Base-by-base conservation (phyloP, 495 filamentous ascomycete genomes). In the Parachaetomium inaequale region DNA sequence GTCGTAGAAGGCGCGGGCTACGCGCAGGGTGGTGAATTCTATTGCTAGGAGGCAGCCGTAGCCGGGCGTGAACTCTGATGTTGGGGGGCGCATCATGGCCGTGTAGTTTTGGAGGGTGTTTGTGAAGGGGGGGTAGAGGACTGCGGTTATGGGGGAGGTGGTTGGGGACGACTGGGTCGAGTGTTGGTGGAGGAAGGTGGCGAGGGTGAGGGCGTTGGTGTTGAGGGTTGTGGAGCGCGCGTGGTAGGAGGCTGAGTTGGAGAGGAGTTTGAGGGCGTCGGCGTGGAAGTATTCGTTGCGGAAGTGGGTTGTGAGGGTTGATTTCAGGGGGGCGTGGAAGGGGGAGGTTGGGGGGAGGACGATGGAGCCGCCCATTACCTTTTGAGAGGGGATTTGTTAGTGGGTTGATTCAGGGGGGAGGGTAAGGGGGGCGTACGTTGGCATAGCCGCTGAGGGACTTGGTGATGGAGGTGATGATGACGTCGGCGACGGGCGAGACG, bases 361-460 rank as follows among this genome's bases (percentile, higher is more conserved):
- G 17, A 76, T 55, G 53, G 73, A 74, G 53, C 76, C 82, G 54
- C 69, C 81, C 74, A 83, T 82, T 38, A 82, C 65, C 69, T 71
- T 17, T 34, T 47, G 1, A 17, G 10, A 47, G 21, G 17, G 14
- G 46, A 32, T 10, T 43, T 7, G 17, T 23, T 32, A 31, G 21
- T 34, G 40, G 15, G 36, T 43, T 45, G 49, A 29, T 38, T 40
- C n/a, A 74, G 47, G 62, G 59, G 69, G 59, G 72, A 74, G 49
- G 65, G 62, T 63, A 67, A 17, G 68, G 74, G 40, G 59, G 71
- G 65, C 81, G 76, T 29, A 82, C 78, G 59, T 85, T 76, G 8
- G 79, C 78, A 54, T 74, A 78, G 2, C 82, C 82, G 57, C 69
- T 78, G 62, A 84, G 81, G 2, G 71, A 70, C 68, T 84, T 84